Evolutionary conservation across 805 yeast genomes (phyloP).

Genomic region (Metahyphopichia silvanorum): DNA sequence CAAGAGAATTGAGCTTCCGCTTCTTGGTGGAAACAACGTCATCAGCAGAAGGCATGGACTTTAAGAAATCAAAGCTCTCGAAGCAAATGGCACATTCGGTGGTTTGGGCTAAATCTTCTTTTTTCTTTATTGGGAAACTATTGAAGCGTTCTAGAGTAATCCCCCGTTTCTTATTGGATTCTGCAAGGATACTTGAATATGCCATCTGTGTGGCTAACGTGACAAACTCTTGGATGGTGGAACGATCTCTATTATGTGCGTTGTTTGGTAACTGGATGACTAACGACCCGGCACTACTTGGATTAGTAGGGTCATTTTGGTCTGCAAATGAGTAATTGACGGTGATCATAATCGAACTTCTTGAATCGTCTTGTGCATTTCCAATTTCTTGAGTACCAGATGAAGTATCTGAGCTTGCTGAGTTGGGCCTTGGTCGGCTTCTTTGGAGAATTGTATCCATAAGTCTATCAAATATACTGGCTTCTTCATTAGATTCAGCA

Average conservation of each 20-base stretch:
- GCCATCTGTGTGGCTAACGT: conserved; percentile 71
- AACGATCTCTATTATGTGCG: conserved; percentile 56
- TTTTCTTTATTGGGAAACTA: conserved; percentile 38
- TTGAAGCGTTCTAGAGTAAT: conserved; percentile 52
- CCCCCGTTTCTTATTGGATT: conserved; percentile 49
- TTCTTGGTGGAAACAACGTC: conserved; percentile 17
- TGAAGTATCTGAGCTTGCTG: too few relatives aligned
- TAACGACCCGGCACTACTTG: conserved; percentile 53
- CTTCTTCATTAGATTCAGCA: conserved; percentile 1
- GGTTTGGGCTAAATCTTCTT: conserved; percentile 25
- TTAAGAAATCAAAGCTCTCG: conserved; percentile 34
- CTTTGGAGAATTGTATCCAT: conserved; percentile 15
- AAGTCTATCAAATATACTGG: conserved; percentile 20
- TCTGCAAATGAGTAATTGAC: conserved; percentile 43
- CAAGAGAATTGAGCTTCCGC: conserved; percentile 13
- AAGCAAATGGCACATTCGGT: conserved; percentile 62
- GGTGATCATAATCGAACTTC: conserved; percentile 40
- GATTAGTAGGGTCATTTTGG: conserved; percentile 32
- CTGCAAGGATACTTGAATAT: conserved; percentile 54
- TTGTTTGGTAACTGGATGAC: conserved; percentile 67
- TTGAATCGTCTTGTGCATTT: neutral
- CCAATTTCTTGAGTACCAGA: neutral
- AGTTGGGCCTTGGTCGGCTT: neutral
- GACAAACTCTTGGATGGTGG: conserved; percentile 56
- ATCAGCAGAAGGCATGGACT: conserved; percentile 2